Evolutionary conservation across 352 stramenopile species (phyloP), one percentile per base, ranked within the genome.

Genomic region (Phytopythium mirpurense): DNA sequence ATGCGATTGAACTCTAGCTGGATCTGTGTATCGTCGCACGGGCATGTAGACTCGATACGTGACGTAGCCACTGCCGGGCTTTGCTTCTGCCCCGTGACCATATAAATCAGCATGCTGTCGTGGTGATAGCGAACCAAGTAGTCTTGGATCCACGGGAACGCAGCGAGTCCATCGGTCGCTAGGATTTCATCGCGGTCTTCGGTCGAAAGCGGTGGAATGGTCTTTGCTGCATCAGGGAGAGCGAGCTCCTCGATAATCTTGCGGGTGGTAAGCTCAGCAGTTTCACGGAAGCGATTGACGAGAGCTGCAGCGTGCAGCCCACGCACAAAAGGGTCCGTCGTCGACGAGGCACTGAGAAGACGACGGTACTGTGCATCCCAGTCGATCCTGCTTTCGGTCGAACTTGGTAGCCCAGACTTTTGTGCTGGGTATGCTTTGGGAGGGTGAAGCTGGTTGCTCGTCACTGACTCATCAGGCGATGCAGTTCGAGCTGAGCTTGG

Each of bases 221-320:
- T 67, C 21, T 71, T 75, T 2, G 50, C 37, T n/a, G 46, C 26
- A 14, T 62, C 45, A 2, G 65, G 45, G 14, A 83, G 40, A 2
- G 43, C 36, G 14, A 82, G 65, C 21, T 76, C 73, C 2, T 67
- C 26, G 6, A 87, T 36, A 27, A 87, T 68, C 23, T 67, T 38
- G 29, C 60, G 34, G 12, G 76, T 45, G 4, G 67, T 9, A 10
- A 11, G 23, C 41, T 47, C 41, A 15, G 23, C 41, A 3, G 5
- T 3, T 47, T 47, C 23, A 7, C 41, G 41, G 24, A 47, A 47
- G 12, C 41, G 41, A 14, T n/a, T 47, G 3, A 23, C 14, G 23
- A 47, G 41, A 31, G 0, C 21, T 2, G 41, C 41, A 47, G 34
- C 23, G 6, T 15, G 41, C 24, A 47, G 24, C 9, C 23, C 41